These are phyloP conservation scores for Ceratobasidium sp. DNA, from an alignment of 1,284 basidiomycete genomes.

Conservation along the genomic window DNA sequence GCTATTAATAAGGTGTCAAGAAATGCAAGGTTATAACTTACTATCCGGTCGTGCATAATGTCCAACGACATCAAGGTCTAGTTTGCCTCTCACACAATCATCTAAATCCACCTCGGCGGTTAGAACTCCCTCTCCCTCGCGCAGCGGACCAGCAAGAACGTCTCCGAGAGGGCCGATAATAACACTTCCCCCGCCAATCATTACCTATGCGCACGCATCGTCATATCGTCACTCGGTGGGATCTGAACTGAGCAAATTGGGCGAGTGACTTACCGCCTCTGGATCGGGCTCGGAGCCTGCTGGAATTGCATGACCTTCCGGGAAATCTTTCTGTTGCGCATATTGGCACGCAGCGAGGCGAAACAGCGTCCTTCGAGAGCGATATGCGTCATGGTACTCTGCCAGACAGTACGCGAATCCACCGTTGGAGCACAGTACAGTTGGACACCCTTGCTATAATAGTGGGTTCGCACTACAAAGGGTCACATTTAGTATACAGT, in stretches of 20 bases:
- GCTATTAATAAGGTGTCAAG: not conserved
- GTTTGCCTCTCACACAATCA: slow-evolving; percentile 67
- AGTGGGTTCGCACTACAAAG: slow-evolving; percentile 60
- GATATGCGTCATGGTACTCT: slow-evolving; percentile 71
- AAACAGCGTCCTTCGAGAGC: slow-evolving; percentile 79
- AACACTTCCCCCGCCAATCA: slow-evolving; percentile 71
- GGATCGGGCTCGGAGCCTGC: slow-evolving; percentile 53
- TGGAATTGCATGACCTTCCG: slow-evolving; percentile 59
- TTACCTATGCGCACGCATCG: slow-evolving; percentile 47
- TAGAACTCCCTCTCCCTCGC: slow-evolving; percentile 65
- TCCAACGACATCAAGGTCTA: slow-evolving; percentile 73
- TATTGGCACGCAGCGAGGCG: slow-evolving; percentile 73
- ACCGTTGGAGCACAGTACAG: slow-evolving; percentile 76
- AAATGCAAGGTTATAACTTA: slow-evolving; percentile 48
- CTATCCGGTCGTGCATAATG: slow-evolving; percentile 72
- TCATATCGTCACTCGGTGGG: not conserved
- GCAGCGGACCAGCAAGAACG: slow-evolving; percentile 71
- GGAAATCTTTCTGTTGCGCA: slow-evolving; percentile 66
- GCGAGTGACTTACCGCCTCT: slow-evolving; percentile 49
- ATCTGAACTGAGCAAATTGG: not conserved
- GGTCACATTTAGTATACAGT: not conserved
- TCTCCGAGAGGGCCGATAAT: slow-evolving; percentile 72
- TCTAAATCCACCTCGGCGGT: slow-evolving; percentile 69
- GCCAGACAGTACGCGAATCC: slow-evolving; percentile 69
- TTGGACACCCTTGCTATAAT: slow-evolving; percentile 67